Evolutionary conservation across 805 yeast species (phyloP).

Genomic region (Hanseniaspora vineae): DNA sequence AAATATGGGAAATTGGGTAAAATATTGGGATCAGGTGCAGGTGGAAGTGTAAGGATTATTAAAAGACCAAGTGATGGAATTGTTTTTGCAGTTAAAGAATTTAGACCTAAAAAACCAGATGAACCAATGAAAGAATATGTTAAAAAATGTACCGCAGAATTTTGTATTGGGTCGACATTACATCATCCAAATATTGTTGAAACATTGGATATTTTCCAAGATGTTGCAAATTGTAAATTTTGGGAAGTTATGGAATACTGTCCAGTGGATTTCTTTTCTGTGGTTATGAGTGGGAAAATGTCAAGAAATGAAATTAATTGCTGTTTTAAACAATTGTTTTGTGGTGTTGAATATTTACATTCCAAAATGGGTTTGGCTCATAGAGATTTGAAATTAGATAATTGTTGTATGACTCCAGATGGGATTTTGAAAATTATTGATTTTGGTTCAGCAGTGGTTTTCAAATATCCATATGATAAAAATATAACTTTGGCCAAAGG

Average conservation of each 20-base stretch:
- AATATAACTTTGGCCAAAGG: conserved; percentile 53
- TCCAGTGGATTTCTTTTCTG: conserved; percentile 74
- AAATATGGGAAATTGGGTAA: conserved; percentile 68
- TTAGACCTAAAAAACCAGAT: conserved; percentile 56
- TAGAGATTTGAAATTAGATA: conserved; percentile 70
- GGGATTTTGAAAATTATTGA: conserved; percentile 72
- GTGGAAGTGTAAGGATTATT: conserved; percentile 69
- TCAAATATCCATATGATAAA: conserved; percentile 60
- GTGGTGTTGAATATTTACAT: conserved; percentile 65
- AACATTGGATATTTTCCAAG: conserved; percentile 52
- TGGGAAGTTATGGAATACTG: conserved; percentile 80
- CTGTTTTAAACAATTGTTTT: conserved; percentile 59
- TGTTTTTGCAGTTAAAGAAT: conserved; percentile 75
- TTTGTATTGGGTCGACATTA: conserved; percentile 71
- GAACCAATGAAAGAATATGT: conserved; percentile 68
- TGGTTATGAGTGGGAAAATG: conserved; percentile 79
- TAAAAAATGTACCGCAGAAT: conserved; percentile 81
- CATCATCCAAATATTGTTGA: conserved; percentile 73
- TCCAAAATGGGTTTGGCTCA: conserved; percentile 63
- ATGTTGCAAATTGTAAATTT: conserved; percentile 52
- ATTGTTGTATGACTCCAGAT: conserved; percentile 62
- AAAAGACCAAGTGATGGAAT: conserved; percentile 55
- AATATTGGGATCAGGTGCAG: conserved; percentile 75
- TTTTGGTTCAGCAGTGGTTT: conserved; percentile 76
- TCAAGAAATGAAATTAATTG: conserved; percentile 71